Evolutionary conservation across 495 filamentous ascomycete genomes (phyloP).

Genomic region (Penicillium salamii): DNA sequence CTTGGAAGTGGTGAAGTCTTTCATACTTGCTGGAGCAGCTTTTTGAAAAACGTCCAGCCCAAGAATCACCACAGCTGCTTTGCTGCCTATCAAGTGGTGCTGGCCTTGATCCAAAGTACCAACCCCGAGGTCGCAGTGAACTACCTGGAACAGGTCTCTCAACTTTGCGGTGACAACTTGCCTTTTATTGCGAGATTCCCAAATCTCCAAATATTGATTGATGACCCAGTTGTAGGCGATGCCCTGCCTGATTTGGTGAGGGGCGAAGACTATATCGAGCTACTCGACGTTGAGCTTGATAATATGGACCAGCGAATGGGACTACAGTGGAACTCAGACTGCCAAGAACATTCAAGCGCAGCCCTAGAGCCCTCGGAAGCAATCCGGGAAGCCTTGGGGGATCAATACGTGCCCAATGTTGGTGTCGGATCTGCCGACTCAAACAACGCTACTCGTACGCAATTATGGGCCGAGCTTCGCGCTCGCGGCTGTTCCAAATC

Average conservation of each 20-base stretch:
- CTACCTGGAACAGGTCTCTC: constrained; percentile 28
- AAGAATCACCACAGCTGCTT: constrained; percentile 2
- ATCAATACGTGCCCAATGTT: constrained; percentile 26
- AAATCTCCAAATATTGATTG: constrained; percentile 16
- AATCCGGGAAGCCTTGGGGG: constrained; percentile 11
- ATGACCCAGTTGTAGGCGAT: constrained; percentile 13
- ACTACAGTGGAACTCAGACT: constrained; percentile 20
- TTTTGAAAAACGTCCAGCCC: constrained; percentile 7
- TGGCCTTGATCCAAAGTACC: constrained; percentile 15
- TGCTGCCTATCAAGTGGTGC: constrained; percentile 25
- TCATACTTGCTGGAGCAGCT: constrained; percentile 19
- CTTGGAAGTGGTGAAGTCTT: constrained; percentile 12
- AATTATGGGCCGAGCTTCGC: constrained; percentile 29
- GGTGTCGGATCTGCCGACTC: constrained; percentile 28
- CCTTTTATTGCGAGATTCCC: constrained; percentile 23
- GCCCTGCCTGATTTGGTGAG: constrained; percentile 22
- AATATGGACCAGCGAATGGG: constrained; percentile 32
- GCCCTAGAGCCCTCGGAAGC: constrained; percentile 12
- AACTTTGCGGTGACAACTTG: constrained; percentile 17
- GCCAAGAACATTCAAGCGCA: constrained; percentile 13
- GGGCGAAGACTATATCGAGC: constrained; percentile 13
- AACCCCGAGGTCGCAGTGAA: constrained; percentile 17
- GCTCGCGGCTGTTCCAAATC: constrained; percentile 35
- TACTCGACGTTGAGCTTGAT: constrained; percentile 25
- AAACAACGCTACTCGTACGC: constrained; percentile 20